Percentiles rank a stretch among this genome's conserved stretches.
These are phyloP conservation scores for Acacia acuminata DNA, from an alignment of 306 rosid genomes.

Conservation along the genomic window DNA sequence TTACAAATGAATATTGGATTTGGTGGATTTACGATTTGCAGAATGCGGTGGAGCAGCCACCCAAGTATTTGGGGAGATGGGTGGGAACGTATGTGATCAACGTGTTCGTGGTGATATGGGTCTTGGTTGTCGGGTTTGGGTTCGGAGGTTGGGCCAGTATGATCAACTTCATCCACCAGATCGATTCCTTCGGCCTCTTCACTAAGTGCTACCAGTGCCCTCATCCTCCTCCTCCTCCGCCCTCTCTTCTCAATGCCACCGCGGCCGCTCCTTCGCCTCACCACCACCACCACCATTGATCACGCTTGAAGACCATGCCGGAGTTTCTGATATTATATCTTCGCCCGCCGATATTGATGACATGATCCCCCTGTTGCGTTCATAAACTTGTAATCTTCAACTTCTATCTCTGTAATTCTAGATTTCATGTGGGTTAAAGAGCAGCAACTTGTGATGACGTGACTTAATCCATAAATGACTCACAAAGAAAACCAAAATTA, in stretches of 20 bases:
- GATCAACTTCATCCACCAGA: slow-evolving; percentile 81
- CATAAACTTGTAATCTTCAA: background rate
- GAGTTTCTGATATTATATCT: background rate
- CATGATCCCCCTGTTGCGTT: background rate
- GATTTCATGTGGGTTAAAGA: background rate
- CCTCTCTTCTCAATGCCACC: slow-evolving; percentile 48
- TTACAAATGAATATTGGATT: background rate
- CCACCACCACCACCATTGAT: slow-evolving; percentile 37
- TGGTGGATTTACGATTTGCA: slow-evolving; percentile 26
- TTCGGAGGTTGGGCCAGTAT: slow-evolving; percentile 99
- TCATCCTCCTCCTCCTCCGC: slow-evolving; percentile 40
- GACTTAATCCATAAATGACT: background rate
- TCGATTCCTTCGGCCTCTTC: slow-evolving; percentile 93
- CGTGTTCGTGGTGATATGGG: slow-evolving; percentile 85
- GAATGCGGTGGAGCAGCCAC: slow-evolving; percentile 96
- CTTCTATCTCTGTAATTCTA: background rate
- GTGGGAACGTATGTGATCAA: slow-evolving; percentile 70
- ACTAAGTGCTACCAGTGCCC: slow-evolving; percentile 97
- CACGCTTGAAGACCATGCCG: background rate
- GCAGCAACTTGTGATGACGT: background rate
- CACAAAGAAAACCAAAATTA: background rate
- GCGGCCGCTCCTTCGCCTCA: slow-evolving; percentile 37
- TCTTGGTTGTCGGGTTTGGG: slow-evolving; percentile 85
- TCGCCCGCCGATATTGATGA: background rate
- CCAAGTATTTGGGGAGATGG: slow-evolving; percentile 87